phyloP scores from a whole-genome alignment of 805 yeast genomes.

The Ogataea philodendri region DNA sequence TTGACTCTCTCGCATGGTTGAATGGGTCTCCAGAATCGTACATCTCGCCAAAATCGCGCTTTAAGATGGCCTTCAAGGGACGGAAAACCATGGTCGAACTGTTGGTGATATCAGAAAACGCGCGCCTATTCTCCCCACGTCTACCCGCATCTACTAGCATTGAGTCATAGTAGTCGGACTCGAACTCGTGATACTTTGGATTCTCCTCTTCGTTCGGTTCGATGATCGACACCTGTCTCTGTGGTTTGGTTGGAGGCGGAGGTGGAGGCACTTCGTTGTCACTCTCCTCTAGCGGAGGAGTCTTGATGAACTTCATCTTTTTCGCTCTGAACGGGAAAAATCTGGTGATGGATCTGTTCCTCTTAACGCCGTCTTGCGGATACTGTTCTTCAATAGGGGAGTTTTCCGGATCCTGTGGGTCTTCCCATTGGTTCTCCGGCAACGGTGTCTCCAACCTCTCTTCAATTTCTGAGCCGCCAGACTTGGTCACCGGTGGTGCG shows the following conservation, averaged over 20 bases:
- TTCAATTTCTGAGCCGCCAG: constrained; percentile 6
- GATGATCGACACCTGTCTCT: constrained; percentile 10
- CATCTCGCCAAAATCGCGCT: constrained; percentile 8
- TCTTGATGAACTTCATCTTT: constrained; percentile 13
- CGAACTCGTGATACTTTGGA: constrained; percentile 1
- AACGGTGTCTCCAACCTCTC: constrained; percentile 2
- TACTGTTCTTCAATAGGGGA: constrained; percentile 1
- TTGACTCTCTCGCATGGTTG: no score
- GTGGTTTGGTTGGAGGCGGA: constrained; percentile 8
- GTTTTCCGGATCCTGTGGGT: constrained; percentile 3
- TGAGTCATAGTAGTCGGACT: constrained; percentile 3
- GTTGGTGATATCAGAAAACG: constrained; percentile 17
- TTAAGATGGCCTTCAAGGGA: constrained; percentile 12
- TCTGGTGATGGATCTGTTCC: constrained; percentile 9
- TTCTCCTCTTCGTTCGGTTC: constrained; percentile 7
- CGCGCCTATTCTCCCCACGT: constrained; percentile 10
- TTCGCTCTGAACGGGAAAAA: constrained; percentile 19
- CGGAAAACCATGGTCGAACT: constrained; percentile 16
- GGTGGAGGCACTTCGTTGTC: constrained; percentile 1
- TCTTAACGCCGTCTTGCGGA: constrained; percentile 1
- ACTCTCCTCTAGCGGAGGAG: constrained; percentile 11
- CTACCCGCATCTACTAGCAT: constrained; percentile 5
- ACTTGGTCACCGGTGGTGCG: constrained; percentile 9
- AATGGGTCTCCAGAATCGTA: constrained; percentile 1
- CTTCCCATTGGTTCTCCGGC: constrained; percentile 6